Evolutionary conservation across 306 rosid species (phyloP).

Genomic region (Rosa rugosa): DNA sequence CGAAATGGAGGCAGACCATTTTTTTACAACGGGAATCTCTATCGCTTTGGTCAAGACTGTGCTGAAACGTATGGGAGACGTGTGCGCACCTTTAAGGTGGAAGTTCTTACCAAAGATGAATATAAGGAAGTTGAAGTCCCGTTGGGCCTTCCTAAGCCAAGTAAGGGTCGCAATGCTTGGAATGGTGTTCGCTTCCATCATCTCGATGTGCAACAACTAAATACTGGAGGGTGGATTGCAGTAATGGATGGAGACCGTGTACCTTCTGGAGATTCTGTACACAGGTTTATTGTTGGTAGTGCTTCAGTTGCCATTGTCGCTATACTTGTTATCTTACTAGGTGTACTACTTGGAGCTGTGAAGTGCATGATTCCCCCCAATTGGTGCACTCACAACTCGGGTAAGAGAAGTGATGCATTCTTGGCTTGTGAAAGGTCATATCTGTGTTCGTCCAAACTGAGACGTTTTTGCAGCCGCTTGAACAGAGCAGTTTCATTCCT

Average conservation of each 20-base stretch:
- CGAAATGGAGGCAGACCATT: constrained; percentile 99
- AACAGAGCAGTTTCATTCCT: constrained; percentile 66
- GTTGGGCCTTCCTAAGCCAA: constrained; percentile 59
- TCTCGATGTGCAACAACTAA: constrained; percentile 77
- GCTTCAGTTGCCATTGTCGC: constrained; percentile 65
- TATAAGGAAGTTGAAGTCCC: constrained; percentile 84
- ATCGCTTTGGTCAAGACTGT: constrained; percentile 92
- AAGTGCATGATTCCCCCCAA: constrained; percentile 81
- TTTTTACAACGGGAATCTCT: constrained; percentile 64
- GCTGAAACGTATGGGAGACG: constrained; percentile 89
- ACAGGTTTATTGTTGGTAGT: constrained; percentile 74
- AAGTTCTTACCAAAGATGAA: constrained; percentile 64
- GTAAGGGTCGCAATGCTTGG: constrained; percentile 91
- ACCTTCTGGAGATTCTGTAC: constrained; percentile 81
- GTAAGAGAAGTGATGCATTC: constrained; percentile 53
- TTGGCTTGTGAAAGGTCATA: constrained; percentile 75
- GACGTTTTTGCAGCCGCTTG: constrained; percentile 83
- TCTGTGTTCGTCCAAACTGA: constrained; percentile 51
- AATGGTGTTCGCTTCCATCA: constrained; percentile 95
- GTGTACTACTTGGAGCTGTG: constrained; percentile 78
- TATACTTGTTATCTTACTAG: constrained; percentile 60
- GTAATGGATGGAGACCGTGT: constrained; percentile 98
- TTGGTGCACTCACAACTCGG: constrained; percentile 60
- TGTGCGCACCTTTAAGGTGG: constrained; percentile 72
- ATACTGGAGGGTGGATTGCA: constrained; percentile 85